These are phyloP conservation scores for Rhododendron vialii DNA, from an alignment of 148 eudicot genomes.

Conservation along the genomic window DNA sequence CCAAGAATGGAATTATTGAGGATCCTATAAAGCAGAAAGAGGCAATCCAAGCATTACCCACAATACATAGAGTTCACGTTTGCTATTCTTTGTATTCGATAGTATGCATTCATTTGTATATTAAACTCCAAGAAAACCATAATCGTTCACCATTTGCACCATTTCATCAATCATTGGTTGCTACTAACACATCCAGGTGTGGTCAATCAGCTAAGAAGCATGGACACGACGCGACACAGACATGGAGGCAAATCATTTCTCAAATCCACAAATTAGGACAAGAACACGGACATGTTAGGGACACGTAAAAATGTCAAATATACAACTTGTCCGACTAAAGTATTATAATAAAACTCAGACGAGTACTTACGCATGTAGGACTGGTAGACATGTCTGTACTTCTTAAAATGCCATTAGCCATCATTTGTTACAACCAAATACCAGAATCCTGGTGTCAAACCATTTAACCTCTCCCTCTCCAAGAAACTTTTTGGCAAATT, in stretches of 20 bases:
- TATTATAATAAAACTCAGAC: neutral
- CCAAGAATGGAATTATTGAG: slow-evolving; percentile 65
- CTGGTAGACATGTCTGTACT: neutral
- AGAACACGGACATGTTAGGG: neutral
- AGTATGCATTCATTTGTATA: neutral
- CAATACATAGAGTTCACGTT: slow-evolving; percentile 1
- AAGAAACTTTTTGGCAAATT: too few species aligned
- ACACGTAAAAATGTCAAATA: neutral
- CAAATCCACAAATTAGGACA: neutral
- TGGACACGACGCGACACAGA: neutral
- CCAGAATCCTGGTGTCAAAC: neutral
- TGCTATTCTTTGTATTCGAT: neutral
- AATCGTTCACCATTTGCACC: neutral
- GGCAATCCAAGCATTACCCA: slow-evolving; percentile 66
- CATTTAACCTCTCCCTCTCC: too few species aligned
- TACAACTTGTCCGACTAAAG: neutral
- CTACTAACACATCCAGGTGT: neutral
- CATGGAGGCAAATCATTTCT: neutral
- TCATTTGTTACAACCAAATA: neutral
- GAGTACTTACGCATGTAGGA: neutral
- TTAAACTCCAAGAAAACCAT: neutral
- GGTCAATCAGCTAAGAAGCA: neutral
- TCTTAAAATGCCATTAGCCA: neutral
- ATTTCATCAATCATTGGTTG: neutral
- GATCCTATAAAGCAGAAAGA: slow-evolving; percentile 68